Evolutionary conservation across 306 rosid genomes (phyloP), one percentile per base, ranked within the genome.

Genomic region (Mimosa pudica): DNA sequence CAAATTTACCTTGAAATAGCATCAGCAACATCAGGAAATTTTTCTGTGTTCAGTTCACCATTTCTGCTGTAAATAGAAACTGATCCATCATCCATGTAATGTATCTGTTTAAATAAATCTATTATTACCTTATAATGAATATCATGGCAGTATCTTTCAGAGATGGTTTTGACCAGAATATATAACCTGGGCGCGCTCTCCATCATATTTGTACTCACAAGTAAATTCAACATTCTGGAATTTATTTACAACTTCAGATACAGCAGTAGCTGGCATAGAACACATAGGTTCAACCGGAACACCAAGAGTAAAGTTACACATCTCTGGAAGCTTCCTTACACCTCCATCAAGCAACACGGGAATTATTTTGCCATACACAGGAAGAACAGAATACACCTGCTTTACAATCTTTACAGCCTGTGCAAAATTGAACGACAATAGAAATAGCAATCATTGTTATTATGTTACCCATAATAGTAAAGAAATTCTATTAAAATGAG

Each of bases 141-240:
- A 44, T 44, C 47, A 44, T 4, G 47, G 47, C 47, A 44, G 47
- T 44, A 44, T 44, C 6, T 44, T 44, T 44, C 47, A 33, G 60
- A 49, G 70, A 48, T 74, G 45, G 46, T 36, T 35, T 74, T 72
- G 80, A 78, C 68, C 66, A 58, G 46, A 32, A 73, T 70, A 77
- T 81, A 70, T 86, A 81, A 94, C 98, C 97, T 94, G 97, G 61
- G 97, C 98, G 80, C 97, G 97, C 82, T 94, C 97, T 61, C 97
- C 98, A 68, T 92, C 98, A 1, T 94, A 92, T 84, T 94, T 94
- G 88, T 91, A 92, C 81, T 94, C 98, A 80, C 97, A 91, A 30
- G 97, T 92, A 85, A 92, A 92, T 79, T 92, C 97, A 55, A 89
- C 85, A 81, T 87, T 92, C 85, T 88, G 92, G 75, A 92, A 92